phyloP scores from a whole-genome alignment of 116 monocot genomes.

The Thalassia testudinum region DNA sequence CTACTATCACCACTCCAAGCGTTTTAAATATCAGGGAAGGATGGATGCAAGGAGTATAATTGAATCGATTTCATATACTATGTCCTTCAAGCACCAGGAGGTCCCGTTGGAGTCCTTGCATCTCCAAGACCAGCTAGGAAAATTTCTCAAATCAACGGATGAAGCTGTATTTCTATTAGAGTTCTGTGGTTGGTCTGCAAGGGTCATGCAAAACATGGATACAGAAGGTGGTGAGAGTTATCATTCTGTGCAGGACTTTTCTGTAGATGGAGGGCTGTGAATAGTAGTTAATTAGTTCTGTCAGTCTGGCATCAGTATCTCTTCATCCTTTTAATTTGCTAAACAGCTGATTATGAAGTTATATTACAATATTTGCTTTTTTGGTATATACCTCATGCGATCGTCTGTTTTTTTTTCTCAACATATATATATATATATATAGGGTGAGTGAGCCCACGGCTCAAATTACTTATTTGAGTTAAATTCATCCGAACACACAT shows the following conservation, averaged over 20 bases:
- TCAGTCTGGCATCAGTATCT: too few species aligned
- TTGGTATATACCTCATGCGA: too few species aligned
- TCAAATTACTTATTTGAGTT: too few species aligned
- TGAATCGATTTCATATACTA: constrained; percentile 35
- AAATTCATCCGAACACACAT: too few species aligned
- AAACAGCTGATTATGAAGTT: too few species aligned
- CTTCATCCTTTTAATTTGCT: too few species aligned
- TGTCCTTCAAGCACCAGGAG: constrained; percentile 43
- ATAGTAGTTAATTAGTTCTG: too few species aligned
- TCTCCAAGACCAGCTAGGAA: constrained; percentile 37
- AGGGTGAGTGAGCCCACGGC: too few species aligned
- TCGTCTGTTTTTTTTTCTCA: too few species aligned
- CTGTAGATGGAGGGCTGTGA: constrained; percentile 27
- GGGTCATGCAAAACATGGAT: constrained; percentile 44
- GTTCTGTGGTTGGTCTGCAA: constrained; percentile 84
- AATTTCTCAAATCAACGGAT: constrained; percentile 63
- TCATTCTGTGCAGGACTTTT: constrained; percentile 5
- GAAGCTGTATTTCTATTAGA: constrained; percentile 71
- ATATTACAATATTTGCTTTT: too few species aligned
- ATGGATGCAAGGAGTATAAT: constrained; percentile 51
- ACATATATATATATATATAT: too few species aligned
- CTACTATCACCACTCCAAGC: constrained; percentile 47
- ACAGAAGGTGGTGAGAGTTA: constrained; percentile 9
- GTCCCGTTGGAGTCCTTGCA: constrained; percentile 41
- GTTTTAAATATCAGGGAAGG: constrained; percentile 58